These are phyloP conservation scores for Phaeosphaeria sp. DNA, from an alignment of 2,329 filamentous ascomycete species.

Conservation along the genomic window DNA sequence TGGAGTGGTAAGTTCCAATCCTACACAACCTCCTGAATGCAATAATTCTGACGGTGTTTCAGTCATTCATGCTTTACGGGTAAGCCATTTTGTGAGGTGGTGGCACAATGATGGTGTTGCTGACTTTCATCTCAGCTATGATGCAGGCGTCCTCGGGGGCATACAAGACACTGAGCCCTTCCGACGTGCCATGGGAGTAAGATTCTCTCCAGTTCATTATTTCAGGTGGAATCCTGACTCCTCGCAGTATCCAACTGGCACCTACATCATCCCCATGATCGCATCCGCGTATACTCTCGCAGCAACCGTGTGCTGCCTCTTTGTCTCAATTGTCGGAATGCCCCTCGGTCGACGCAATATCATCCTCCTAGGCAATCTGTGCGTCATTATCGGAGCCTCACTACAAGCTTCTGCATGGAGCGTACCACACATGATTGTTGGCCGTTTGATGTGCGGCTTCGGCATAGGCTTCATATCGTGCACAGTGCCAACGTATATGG, in stretches of 20 bases:
- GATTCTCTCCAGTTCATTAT: background rate
- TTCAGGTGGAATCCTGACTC: background rate
- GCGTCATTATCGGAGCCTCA: conserved; percentile 55
- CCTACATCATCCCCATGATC: conserved; percentile 17
- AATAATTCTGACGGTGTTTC: background rate
- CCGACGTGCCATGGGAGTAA: conserved; percentile 9
- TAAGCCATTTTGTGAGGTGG: background rate
- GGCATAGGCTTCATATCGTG: conserved; percentile 56
- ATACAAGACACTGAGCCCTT: conserved; percentile 11
- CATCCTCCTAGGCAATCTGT: conserved; percentile 54
- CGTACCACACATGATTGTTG: conserved; percentile 57
- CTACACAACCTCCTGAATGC: background rate
- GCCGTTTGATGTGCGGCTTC: conserved; percentile 52
- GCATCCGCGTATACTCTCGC: conserved; percentile 16
- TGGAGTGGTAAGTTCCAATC: background rate
- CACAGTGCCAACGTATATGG: conserved; percentile 47
- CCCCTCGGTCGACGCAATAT: conserved; percentile 54
- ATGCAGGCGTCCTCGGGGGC: conserved; percentile 15
- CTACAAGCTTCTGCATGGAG: conserved; percentile 53
- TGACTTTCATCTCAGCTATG: background rate
- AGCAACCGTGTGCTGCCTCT: conserved; percentile 53
- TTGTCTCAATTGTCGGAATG: conserved; percentile 57
- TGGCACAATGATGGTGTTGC: background rate
- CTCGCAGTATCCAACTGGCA: conserved; percentile 10
- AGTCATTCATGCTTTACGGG: conserved; percentile 3